Evolutionary conservation across 1,284 basidiomycete genomes (phyloP).

Genomic region (Ganoderma resinaceum): DNA sequence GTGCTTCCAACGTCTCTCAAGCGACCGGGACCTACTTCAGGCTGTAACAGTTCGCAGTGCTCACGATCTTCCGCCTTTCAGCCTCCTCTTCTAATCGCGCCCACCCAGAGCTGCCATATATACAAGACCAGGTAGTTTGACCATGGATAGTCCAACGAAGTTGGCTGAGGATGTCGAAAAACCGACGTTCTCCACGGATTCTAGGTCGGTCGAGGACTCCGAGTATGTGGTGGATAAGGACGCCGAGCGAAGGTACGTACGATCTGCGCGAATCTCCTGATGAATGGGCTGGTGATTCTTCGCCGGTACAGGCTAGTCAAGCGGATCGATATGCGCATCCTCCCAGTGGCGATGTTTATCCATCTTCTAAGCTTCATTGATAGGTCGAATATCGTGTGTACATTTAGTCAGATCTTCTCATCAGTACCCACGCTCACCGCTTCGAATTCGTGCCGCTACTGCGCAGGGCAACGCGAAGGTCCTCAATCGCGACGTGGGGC

Average conservation of each 20-base stretch:
- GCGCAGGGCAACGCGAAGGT: constrained; percentile 46
- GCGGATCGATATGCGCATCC: constrained; percentile 34
- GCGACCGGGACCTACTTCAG: not conserved
- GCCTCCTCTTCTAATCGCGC: not conserved
- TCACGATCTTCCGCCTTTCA: not conserved
- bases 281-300: not conserved
- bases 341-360: constrained; percentile 39
- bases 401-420: not conserved
- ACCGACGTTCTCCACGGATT: not conserved
- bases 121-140: not conserved
- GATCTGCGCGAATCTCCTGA: not conserved
- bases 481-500: constrained; percentile 42
- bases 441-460: not conserved
- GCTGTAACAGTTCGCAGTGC: not conserved
- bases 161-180: constrained; percentile 5
- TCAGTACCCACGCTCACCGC: not conserved
- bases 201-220: not conserved
- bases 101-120: too few species aligned
- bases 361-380: constrained; percentile 46
- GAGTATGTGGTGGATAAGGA: constrained; percentile 3
- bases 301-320: constrained; percentile 30
- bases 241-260: constrained; percentile 1
- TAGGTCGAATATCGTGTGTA: constrained; percentile 44
- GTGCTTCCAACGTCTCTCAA: not conserved
- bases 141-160: not conserved